Conservation (phyloP, 1,284 basidiomycete species). For the Tylopilus sp. region DNA sequence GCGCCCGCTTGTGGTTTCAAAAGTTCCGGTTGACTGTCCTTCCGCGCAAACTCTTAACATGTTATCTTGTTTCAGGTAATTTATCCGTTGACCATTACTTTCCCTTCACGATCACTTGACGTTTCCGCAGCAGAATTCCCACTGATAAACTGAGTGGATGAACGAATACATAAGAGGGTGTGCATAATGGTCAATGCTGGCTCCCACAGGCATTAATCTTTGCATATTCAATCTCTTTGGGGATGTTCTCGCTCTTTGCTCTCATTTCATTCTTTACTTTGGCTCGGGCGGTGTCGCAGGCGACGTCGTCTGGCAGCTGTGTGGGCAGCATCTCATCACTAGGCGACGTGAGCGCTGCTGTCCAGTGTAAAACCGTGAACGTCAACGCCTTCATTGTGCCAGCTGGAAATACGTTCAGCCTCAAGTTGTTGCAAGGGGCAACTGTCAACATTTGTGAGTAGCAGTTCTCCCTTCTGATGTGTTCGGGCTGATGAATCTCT, state of each 20-base stretch:
- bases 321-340: slow-evolving; percentile 36
- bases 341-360: slow-evolving; percentile 31
- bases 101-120: not conserved
- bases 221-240: slow-evolving; percentile 2
- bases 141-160: not conserved
- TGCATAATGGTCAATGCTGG: not conserved
- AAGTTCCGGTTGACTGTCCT: not conserved
- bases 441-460: slow-evolving; percentile 40
- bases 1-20: not conserved
- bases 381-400: slow-evolving; percentile 42
- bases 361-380: slow-evolving; percentile 36
- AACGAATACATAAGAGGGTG: slow-evolving; percentile 1
- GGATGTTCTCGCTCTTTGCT: slow-evolving; percentile 17
- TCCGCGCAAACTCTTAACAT: not conserved
- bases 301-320: slow-evolving; percentile 20
- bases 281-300: slow-evolving; percentile 11
- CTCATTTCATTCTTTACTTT: slow-evolving; percentile 23
- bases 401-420: slow-evolving; percentile 39
- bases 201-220: not conserved
- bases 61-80: not conserved
- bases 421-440: slow-evolving; percentile 39
- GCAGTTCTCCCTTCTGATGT: not conserved
- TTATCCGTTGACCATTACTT: not conserved
- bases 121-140: not conserved
- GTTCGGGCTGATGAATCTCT: not conserved